These are phyloP conservation scores for Russula sp. DNA, from an alignment of 768 basidiomycete genomes.

Conservation along the genomic window DNA sequence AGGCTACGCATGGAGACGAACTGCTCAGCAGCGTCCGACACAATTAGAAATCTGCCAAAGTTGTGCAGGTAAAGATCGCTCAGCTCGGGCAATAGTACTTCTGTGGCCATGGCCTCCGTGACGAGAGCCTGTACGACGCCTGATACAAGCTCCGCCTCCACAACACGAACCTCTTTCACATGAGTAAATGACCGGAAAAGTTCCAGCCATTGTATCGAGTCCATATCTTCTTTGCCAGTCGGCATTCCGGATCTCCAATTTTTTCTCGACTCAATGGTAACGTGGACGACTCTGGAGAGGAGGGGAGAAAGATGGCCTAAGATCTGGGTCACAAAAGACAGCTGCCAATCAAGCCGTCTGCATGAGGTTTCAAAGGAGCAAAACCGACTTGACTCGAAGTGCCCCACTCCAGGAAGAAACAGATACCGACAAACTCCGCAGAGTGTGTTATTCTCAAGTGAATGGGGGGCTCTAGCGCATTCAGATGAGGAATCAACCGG, in stretches of 20 bases:
- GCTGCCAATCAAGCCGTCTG: conserved; percentile 7
- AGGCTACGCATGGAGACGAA: not conserved
- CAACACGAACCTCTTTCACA: not conserved
- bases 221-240: not conserved
- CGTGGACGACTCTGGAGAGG: not conserved
- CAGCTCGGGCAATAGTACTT: not conserved
- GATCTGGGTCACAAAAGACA: conserved; percentile 15
- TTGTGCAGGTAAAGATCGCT: not conserved
- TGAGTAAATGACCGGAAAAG: not conserved
- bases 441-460: not conserved
- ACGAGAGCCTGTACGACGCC: not conserved
- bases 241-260: not conserved
- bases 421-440: not conserved
- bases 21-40: not conserved
- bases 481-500: not conserved
- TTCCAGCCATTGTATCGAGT: conserved; percentile 2
- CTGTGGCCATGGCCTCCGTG: not conserved
- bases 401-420: no score
- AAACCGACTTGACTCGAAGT: no score
- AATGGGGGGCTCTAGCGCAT: not conserved
- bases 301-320: not conserved
- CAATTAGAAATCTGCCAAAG: not conserved
- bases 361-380: not conserved
- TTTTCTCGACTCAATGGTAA: no score
- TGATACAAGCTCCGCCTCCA: not conserved